Conservation (phyloP, 148 eudicot genomes). For the Vaccinium macrocarpon region DNA sequence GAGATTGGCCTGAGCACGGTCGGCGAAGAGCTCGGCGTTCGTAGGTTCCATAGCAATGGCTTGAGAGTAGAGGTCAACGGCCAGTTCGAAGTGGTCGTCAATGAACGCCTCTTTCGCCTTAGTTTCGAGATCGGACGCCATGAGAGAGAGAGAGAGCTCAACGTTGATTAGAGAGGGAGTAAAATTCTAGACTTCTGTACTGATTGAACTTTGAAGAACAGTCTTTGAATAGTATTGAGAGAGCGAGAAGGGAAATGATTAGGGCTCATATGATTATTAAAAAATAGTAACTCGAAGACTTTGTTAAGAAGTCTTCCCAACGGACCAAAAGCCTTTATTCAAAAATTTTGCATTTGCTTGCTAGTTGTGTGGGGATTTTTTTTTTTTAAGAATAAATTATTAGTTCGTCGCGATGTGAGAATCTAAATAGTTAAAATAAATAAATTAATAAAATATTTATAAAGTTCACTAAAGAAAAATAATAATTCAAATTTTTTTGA, state of each 20-base stretch:
- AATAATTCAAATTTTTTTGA: too few relatives aligned
- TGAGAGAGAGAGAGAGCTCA: slow-evolving; percentile 14
- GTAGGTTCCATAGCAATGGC: slow-evolving; percentile 69
- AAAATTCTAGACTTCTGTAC: neutral
- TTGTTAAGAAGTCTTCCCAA: neutral
- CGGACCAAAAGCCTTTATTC: too few relatives aligned
- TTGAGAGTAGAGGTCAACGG: slow-evolving; percentile 77
- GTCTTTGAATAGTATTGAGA: neutral
- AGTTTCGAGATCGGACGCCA: slow-evolving; percentile 69
- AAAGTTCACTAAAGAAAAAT: too few relatives aligned
- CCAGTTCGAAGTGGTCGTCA: slow-evolving; percentile 94
- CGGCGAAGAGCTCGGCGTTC: slow-evolving; percentile 68
- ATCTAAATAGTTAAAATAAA: too few relatives aligned
- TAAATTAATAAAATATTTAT: too few relatives aligned
- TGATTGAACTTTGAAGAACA: neutral
- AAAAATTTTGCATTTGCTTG: too few relatives aligned
- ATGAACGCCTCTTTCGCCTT: slow-evolving; percentile 87
- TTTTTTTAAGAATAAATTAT: too few relatives aligned
- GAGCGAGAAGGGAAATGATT: neutral
- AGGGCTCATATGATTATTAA: neutral
- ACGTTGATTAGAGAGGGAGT: too few relatives aligned
- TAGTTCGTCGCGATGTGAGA: too few relatives aligned
- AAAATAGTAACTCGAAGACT: neutral
- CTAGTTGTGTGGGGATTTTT: too few relatives aligned
- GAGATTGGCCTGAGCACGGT: slow-evolving; percentile 92